These are phyloP conservation scores for Lolium perenne DNA, from an alignment of 176 grass and related monocot species.

Conservation along the genomic window DNA sequence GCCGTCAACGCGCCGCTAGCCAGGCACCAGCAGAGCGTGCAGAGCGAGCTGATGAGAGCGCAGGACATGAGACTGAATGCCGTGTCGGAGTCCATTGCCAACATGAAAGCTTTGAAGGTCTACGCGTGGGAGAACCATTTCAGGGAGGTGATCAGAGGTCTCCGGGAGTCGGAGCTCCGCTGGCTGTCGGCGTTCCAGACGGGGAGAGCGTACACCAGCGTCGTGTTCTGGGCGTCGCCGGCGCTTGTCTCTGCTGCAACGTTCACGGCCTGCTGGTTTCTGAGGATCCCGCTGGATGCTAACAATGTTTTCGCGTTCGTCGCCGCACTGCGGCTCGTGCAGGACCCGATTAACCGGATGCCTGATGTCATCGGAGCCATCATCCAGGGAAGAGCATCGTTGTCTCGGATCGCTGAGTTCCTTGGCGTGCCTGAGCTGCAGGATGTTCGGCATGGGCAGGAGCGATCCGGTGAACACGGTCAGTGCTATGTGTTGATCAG, in stretches of 20 bases:
- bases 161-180: conserved; percentile 56
- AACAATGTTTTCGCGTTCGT: conserved; percentile 71
- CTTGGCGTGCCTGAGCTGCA: conserved; percentile 51
- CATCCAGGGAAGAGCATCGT: conserved; percentile 69
- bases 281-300: conserved; percentile 56
- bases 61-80: conserved; percentile 71
- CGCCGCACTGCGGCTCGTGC: conserved; percentile 60
- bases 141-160: conserved; percentile 49
- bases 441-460: too few species aligned
- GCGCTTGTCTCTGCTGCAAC: conserved; percentile 66
- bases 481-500: conserved; percentile 47
- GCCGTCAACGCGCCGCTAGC: conserved; percentile 26
- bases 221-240: conserved; percentile 73
- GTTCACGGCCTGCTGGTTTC: conserved; percentile 64
- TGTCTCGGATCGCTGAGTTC: conserved; percentile 55
- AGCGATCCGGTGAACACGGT: too few species aligned
- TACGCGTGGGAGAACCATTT: conserved; percentile 78
- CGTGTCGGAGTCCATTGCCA: conserved; percentile 60
- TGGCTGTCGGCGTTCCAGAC: conserved; percentile 65
- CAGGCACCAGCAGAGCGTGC: conserved; percentile 62
- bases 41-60: conserved; percentile 57
- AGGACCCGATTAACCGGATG: conserved; percentile 64
- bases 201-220: conserved; percentile 59
- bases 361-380: conserved; percentile 68
- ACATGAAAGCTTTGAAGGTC: conserved; percentile 66